Base-by-base conservation (phyloP, 345 rosid species). In the Sisymbrium altissimum region DNA sequence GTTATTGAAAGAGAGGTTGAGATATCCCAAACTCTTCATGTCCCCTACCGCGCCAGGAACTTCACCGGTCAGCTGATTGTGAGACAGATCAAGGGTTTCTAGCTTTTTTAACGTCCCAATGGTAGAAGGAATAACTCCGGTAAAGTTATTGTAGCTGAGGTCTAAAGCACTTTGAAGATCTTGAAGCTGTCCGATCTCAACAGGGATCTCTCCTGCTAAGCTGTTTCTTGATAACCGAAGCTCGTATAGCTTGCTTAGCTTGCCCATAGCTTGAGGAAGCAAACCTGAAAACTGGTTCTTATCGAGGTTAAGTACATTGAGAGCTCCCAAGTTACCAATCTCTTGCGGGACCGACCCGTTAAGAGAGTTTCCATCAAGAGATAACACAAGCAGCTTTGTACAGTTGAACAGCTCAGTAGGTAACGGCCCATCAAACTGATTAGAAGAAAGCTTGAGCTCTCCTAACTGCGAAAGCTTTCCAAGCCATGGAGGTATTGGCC, bases 11-110 rank as follows among this genome's bases (percentile, higher is more conserved):
- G 99, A 90, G 65, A 95, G 83, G 64, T 90, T 76, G 14, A 95
- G 91, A 81, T 84, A 87, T 7, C 88, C 96, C 14, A 95, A 82
- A 80, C 99, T 90, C 78, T 82, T 85, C 98, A 90, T 87, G 0
- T 77, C 84, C 0, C 84, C 89, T 0, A 95, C 73, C 55, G 81
- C 66, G 4, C 84, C 66, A 76, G 99, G 99, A 36, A 95, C 73
- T 61, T 84, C 86, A 5, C 98, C 99, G 0, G 39, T 70, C 9
- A 95, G 82, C 48, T 83, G 87, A 73, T 92, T 92, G 62, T 88
- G 89, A 36, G 99, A 95, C 27, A 95, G 83, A 84, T 92, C 85
- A 39, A 95, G 99, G 1, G 75, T 78, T 83, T 88, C 98, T 5
- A 92, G 91, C 82, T 86, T 95, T 12, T 83, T 76, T 69, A 95